Percentiles rank a stretch among this genome's conserved stretches.
phyloP scores from a whole-genome alignment of 768 basidiomycete genomes.

The Boletus barrowsii region DNA sequence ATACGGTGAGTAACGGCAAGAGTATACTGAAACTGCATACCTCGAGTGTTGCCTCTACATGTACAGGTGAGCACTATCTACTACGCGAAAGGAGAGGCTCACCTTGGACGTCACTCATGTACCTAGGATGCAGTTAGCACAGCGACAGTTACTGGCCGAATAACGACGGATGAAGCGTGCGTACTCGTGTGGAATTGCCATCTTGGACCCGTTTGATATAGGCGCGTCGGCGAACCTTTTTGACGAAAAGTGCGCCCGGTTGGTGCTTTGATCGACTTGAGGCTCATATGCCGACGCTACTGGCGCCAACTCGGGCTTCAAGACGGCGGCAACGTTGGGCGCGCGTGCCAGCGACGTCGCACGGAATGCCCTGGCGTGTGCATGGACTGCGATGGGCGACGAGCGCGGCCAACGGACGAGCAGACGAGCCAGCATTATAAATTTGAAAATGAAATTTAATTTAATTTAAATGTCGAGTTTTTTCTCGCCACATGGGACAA shows the following conservation, averaged over 20 bases:
- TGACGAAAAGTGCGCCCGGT: slow-evolving; percentile 28
- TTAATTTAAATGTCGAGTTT: background rate
- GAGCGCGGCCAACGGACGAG: slow-evolving; percentile 23
- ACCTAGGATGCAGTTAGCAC: slow-evolving; percentile 30
- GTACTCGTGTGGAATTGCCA: slow-evolving; percentile 43
- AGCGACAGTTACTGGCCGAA: slow-evolving; percentile 7
- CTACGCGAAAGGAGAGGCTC: slow-evolving; percentile 1
- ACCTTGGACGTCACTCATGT: slow-evolving; percentile 50
- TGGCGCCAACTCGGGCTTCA: slow-evolving; percentile 9
- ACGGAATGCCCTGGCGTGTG: slow-evolving; percentile 12
- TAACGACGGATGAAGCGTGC: slow-evolving; percentile 13
- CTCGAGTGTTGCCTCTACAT: slow-evolving; percentile 40
- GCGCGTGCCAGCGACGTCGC: slow-evolving; percentile 9
- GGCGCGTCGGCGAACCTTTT: slow-evolving; percentile 28
- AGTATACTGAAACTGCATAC: slow-evolving; percentile 15
- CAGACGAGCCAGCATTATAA: slow-evolving; percentile 22
- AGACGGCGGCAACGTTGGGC: slow-evolving; percentile 4
- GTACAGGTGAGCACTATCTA: background rate
- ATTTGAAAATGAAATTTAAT: background rate
- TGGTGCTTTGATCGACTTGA: slow-evolving; percentile 15
- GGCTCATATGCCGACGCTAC: slow-evolving; percentile 1
- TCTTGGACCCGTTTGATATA: slow-evolving; percentile 41
- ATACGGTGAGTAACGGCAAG: slow-evolving; percentile 1
- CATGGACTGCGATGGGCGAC: slow-evolving; percentile 10
- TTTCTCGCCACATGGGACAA: slow-evolving; percentile 14